Conservation (phyloP, 805 yeast genomes). For the Clavispora vitiphila region DNA sequence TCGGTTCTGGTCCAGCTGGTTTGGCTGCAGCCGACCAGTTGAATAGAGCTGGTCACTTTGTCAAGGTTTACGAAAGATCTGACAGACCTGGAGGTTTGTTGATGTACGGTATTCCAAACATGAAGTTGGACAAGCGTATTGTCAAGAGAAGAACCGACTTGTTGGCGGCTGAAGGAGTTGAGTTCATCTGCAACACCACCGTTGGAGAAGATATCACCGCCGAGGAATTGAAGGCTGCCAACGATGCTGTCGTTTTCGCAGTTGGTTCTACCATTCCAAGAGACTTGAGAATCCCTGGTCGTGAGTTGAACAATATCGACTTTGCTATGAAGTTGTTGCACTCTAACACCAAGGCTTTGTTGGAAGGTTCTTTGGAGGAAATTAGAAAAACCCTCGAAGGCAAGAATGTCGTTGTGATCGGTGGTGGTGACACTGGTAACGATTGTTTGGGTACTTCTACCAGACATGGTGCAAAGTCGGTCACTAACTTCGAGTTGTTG, state of each 20-base stretch:
- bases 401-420: slow-evolving; percentile 91
- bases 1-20: slow-evolving; percentile 98
- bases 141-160: slow-evolving; percentile 92
- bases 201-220: slow-evolving; percentile 80
- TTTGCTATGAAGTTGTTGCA: slow-evolving; percentile 91
- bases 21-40: slow-evolving; percentile 95
- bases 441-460: slow-evolving; percentile 97
- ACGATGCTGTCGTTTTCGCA: slow-evolving; percentile 85
- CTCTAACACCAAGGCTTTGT: slow-evolving; percentile 83
- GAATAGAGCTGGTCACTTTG: slow-evolving; percentile 91
- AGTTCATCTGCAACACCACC: slow-evolving; percentile 69
- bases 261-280: slow-evolving; percentile 97
- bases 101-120: slow-evolving; percentile 99
- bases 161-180: slow-evolving; percentile 84
- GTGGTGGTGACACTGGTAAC: slow-evolving; percentile 99
- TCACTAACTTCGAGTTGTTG: slow-evolving; percentile 86
- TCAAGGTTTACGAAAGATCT: slow-evolving; percentile 87
- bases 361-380: slow-evolving; percentile 74
- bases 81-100: slow-evolving; percentile 95
- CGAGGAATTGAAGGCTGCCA: slow-evolving; percentile 55
- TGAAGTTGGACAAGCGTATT: slow-evolving; percentile 91
- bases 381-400: slow-evolving; percentile 70
- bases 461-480: slow-evolving; percentile 95
- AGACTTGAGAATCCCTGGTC: slow-evolving; percentile 90
- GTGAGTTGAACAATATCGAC: slow-evolving; percentile 83